Evolutionary conservation across 352 stramenopile species (phyloP).

Genomic region (Globisporangium canariense): DNA sequence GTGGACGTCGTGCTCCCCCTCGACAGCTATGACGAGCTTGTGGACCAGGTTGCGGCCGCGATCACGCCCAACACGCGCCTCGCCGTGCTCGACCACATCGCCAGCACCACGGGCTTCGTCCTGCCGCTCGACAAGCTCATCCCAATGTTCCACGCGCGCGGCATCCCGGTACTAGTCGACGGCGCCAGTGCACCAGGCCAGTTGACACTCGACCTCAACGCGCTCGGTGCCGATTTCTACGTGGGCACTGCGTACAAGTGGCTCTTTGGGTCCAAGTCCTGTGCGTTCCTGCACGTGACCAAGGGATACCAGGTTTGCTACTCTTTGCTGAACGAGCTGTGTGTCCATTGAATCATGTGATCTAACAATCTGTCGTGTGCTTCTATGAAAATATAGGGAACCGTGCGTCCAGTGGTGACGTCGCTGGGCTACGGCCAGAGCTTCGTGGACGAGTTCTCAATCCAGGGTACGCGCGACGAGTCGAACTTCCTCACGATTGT

Average conservation of each 20-base stretch:
- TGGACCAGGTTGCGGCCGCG: slow-evolving; percentile 63
- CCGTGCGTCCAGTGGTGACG: slow-evolving; percentile 75
- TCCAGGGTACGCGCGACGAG: slow-evolving; percentile 81
- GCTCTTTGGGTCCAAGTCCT: slow-evolving; percentile 85
- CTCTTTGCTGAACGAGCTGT: background rate
- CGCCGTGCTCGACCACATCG: slow-evolving; percentile 82
- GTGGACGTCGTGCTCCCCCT: slow-evolving; percentile 76
- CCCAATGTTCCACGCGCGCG: slow-evolving; percentile 68
- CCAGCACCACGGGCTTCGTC: slow-evolving; percentile 71
- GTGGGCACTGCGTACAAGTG: slow-evolving; percentile 84
- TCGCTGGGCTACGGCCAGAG: slow-evolving; percentile 77
- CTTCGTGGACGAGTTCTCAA: slow-evolving; percentile 82
- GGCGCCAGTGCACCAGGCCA: slow-evolving; percentile 75
- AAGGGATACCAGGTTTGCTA: slow-evolving; percentile 54
- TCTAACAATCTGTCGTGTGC: background rate
- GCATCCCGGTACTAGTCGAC: slow-evolving; percentile 79
- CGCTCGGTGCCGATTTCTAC: slow-evolving; percentile 78
- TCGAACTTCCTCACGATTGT: slow-evolving; percentile 82
- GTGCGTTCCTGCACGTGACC: slow-evolving; percentile 81
- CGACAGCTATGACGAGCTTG: slow-evolving; percentile 59
- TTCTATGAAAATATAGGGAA: slow-evolving; percentile 25
- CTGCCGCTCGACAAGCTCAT: slow-evolving; percentile 82
- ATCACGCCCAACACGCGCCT: slow-evolving; percentile 84
- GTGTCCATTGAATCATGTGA: background rate
- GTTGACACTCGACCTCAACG: slow-evolving; percentile 61